Evolutionary conservation across 2,329 filamentous ascomycete species (phyloP).

Genomic region (Pyrenophora teres): DNA sequence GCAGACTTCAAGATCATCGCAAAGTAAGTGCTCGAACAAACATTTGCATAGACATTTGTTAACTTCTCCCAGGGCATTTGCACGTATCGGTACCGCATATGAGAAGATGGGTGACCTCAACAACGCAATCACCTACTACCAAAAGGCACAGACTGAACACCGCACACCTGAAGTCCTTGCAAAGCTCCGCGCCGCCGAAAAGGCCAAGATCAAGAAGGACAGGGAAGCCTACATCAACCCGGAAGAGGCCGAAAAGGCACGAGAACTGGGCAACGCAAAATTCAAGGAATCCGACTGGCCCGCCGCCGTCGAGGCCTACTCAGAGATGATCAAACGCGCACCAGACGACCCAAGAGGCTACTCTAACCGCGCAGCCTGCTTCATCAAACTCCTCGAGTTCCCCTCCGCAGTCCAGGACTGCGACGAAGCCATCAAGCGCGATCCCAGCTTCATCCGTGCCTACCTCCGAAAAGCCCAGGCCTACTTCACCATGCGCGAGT

Average conservation of each 20-base stretch:
- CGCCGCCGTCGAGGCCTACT: conserved; percentile 89
- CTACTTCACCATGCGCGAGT: conserved; percentile 96
- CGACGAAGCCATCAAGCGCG: conserved; percentile 85
- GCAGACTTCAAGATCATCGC: conserved; percentile 98
- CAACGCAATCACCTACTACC: conserved; percentile 85
- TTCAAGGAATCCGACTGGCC: conserved; percentile 98
- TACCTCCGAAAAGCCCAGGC: conserved; percentile 97
- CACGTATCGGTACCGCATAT: conserved; percentile 89
- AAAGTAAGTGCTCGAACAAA: conserved; percentile 62
- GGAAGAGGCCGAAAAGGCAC: conserved; percentile 90
- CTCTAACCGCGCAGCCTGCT: conserved; percentile 94
- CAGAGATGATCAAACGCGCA: conserved; percentile 94
- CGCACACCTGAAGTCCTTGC: conserved; percentile 90
- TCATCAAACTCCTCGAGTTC: conserved; percentile 96
- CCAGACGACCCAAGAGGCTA: conserved; percentile 92
- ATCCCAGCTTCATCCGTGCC: conserved; percentile 89
- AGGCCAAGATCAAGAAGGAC: conserved; percentile 75
- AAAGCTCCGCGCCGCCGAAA: conserved; percentile 91
- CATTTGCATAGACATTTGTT: background rate
- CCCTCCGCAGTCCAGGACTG: conserved; percentile 93
- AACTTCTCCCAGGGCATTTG: conserved; percentile 67
- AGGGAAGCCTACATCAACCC: conserved; percentile 85
- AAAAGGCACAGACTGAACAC: conserved; percentile 93
- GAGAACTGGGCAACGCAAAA: conserved; percentile 91
- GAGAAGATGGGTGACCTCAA: conserved; percentile 84